phyloP scores from a whole-genome alignment of 495 filamentous ascomycete genomes.

The Penicillium daleae region DNA sequence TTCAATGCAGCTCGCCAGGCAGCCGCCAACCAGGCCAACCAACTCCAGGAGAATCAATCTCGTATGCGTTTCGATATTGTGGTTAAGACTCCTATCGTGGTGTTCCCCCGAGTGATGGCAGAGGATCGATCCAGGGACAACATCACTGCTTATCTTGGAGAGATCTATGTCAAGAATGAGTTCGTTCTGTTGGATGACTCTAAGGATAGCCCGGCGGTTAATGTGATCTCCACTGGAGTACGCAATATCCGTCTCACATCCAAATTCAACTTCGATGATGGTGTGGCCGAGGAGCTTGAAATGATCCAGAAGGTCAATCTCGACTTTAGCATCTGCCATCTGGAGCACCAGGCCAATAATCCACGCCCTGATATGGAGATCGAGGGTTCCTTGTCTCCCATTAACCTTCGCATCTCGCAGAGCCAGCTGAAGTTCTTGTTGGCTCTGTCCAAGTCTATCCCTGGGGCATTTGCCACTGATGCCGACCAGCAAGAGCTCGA shows the following conservation, averaged over 20 bases:
- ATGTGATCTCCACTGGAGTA: slow-evolving; percentile 89
- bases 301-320: slow-evolving; percentile 96
- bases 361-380: slow-evolving; percentile 91
- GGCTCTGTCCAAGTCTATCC: slow-evolving; percentile 81
- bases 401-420: slow-evolving; percentile 88
- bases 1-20: slow-evolving; percentile 96
- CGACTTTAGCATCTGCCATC: slow-evolving; percentile 85
- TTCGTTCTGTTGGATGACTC: slow-evolving; percentile 81
- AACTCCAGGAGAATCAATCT: slow-evolving; percentile 85
- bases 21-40: slow-evolving; percentile 90
- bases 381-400: slow-evolving; percentile 85
- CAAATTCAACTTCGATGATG: slow-evolving; percentile 77
- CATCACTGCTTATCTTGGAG: slow-evolving; percentile 90
- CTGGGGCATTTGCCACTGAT: slow-evolving; percentile 82
- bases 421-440: slow-evolving; percentile 87
- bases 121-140: slow-evolving; percentile 72
- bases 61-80: slow-evolving; percentile 93
- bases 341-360: slow-evolving; percentile 76
- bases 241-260: slow-evolving; percentile 90
- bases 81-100: slow-evolving; percentile 91
- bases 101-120: slow-evolving; percentile 78
- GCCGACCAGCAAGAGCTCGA: slow-evolving; percentile 68
- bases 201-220: slow-evolving; percentile 71
- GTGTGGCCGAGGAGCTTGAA: slow-evolving; percentile 80
- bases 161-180: slow-evolving; percentile 94